A percentile compares a stretch with the other conserved stretches of the same genome.
These are phyloP conservation scores for Hyphodiscus hymeniophilus DNA, from an alignment of 495 filamentous ascomycete genomes.

Conservation along the genomic window DNA sequence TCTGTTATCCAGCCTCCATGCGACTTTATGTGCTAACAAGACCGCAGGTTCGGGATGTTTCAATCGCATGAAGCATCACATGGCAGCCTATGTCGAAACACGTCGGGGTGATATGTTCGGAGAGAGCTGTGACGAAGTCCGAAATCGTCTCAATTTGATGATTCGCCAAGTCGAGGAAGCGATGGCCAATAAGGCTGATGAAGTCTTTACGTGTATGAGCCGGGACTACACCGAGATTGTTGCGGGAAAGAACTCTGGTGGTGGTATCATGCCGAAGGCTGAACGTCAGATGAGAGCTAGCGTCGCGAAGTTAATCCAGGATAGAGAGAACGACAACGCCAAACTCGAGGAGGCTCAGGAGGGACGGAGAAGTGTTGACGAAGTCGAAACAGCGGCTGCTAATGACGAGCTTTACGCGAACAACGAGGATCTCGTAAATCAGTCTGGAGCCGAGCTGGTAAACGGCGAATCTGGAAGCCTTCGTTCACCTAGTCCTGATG, in stretches of 20 bases:
- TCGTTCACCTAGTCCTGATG: no score
- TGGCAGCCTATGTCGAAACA: constrained; percentile 40
- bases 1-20: background rate
- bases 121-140: constrained; percentile 32
- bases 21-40: no score
- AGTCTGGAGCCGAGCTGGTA: no score
- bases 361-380: no score
- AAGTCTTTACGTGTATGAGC: constrained; percentile 32
- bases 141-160: constrained; percentile 19
- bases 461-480: no score
- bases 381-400: no score
- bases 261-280: constrained; percentile 4
- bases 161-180: constrained; percentile 18
- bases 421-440: no score
- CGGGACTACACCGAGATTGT: constrained; percentile 36
- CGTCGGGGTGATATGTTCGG: constrained; percentile 42
- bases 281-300: constrained; percentile 7
- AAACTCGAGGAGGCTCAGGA: background rate
- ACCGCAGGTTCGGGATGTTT: constrained; percentile 37
- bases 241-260: constrained; percentile 3
- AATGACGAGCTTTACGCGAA: no score
- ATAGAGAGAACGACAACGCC: background rate
- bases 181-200: constrained; percentile 31
- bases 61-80: constrained; percentile 46
- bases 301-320: constrained; percentile 3